These are phyloP conservation scores for Piloderma croceum DNA, from an alignment of 768 basidiomycete species.

Conservation along the genomic window DNA sequence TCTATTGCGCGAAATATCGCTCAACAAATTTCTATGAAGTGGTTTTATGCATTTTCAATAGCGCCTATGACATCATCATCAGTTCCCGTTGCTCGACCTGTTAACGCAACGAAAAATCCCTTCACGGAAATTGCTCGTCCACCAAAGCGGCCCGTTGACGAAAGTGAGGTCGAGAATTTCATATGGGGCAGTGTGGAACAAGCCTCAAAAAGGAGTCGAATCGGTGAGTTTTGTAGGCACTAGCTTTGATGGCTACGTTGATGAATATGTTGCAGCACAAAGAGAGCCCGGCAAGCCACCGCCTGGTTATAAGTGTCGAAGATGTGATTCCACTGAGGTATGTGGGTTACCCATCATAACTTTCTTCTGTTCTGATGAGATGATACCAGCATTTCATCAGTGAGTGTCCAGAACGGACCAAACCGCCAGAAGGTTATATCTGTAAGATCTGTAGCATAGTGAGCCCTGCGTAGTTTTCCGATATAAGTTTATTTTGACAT, in stretches of 20 bases:
- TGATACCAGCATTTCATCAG: constrained; percentile 63
- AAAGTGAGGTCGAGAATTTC: constrained; percentile 53
- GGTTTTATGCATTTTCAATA: constrained; percentile 97
- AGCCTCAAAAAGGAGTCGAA: constrained; percentile 51
- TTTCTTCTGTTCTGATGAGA: background rate
- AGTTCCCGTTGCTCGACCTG: constrained; percentile 38
- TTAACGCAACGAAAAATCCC: constrained; percentile 68
- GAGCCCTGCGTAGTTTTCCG: constrained; percentile 14
- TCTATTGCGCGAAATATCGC: constrained; percentile 1
- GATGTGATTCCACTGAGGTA: constrained; percentile 74
- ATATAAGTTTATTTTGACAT: constrained; percentile 5
- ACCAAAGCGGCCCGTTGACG: constrained; percentile 49
- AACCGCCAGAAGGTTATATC: constrained; percentile 78
- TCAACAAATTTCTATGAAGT: constrained; percentile 41
- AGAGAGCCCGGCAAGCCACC: constrained; percentile 55
- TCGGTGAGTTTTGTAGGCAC: constrained; percentile 37
- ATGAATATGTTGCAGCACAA: constrained; percentile 9
- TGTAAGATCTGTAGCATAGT: constrained; percentile 83
- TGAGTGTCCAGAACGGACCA: constrained; percentile 67
- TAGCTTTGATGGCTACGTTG: background rate
- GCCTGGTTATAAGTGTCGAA: constrained; percentile 68
- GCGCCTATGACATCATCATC: no score
- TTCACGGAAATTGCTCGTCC: constrained; percentile 42
- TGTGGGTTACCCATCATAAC: constrained; percentile 10
- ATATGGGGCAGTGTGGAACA: constrained; percentile 63